A percentile compares a stretch with the other conserved stretches of the same genome.
Conservation (phyloP, 129 eudicot species). For the Lactuca saligna region DNA sequence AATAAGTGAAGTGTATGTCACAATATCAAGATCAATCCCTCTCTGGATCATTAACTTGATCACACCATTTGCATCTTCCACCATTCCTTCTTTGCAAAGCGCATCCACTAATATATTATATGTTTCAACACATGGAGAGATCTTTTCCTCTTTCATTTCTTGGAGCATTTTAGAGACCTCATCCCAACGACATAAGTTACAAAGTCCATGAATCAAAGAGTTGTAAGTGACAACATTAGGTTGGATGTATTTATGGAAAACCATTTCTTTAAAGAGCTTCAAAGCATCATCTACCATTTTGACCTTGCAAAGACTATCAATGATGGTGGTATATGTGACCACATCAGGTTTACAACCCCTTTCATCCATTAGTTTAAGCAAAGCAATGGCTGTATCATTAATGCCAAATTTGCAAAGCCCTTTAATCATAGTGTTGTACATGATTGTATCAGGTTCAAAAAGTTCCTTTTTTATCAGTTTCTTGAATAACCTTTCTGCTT, state of each 20-base stretch:
- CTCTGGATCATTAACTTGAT: background rate
- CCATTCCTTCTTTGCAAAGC: background rate
- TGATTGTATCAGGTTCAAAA: slow-evolving; percentile 11
- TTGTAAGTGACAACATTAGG: background rate
- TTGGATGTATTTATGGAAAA: background rate
- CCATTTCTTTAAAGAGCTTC: background rate
- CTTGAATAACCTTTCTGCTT: slow-evolving; percentile 15
- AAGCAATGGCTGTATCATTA: background rate
- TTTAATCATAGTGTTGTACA: slow-evolving; percentile 8
- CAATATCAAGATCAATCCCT: background rate
- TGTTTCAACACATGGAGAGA: background rate
- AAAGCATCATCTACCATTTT: too few species aligned
- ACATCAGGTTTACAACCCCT: too few species aligned
- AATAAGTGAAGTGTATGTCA: too few species aligned
- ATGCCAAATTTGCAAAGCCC: slow-evolving; percentile 20
- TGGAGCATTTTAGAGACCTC: background rate
- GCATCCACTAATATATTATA: slow-evolving; percentile 10
- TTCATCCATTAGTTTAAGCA: slow-evolving; percentile 8
- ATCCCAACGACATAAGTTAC: background rate
- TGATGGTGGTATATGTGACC: too few species aligned
- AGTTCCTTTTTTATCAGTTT: background rate
- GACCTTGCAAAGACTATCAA: too few species aligned
- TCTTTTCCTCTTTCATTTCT: background rate
- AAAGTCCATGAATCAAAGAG: background rate
- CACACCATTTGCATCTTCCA: background rate